Conservation (phyloP, 371 early-diverging fungal genomes). For the Rhizomucor miehei region DNA sequence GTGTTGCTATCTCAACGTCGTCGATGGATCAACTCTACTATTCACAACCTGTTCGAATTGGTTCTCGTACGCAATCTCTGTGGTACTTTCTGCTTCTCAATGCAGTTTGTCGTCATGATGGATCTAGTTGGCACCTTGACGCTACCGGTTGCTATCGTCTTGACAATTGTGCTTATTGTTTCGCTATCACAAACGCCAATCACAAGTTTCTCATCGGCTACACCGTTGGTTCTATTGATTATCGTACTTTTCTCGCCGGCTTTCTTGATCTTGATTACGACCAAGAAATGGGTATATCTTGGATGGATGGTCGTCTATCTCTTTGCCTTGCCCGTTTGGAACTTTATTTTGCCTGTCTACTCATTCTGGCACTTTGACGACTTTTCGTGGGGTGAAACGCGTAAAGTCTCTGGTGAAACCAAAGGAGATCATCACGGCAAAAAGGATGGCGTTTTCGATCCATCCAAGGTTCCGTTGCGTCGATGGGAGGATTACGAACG, state of each 20-base stretch:
- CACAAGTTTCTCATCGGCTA: constrained; percentile 42
- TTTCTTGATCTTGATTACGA: constrained; percentile 82
- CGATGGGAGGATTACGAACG: constrained; percentile 54
- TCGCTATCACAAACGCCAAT: constrained; percentile 36
- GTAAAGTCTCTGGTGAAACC: constrained; percentile 77
- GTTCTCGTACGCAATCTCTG: constrained; percentile 80
- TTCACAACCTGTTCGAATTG: constrained; percentile 83
- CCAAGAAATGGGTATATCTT: constrained; percentile 79
- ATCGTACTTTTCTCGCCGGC: constrained; percentile 78
- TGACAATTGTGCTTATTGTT: constrained; percentile 55
- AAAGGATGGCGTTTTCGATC: constrained; percentile 42
- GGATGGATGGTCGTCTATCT: constrained; percentile 90
- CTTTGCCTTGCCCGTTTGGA: constrained; percentile 92
- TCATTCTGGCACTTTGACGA: constrained; percentile 99
- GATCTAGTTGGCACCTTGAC: constrained; percentile 83
- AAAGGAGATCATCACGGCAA: constrained; percentile 72
- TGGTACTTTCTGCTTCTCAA: constrained; percentile 85
- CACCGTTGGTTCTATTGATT: constrained; percentile 70
- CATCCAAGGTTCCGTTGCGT: constrained; percentile 56
- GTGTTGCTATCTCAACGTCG: constrained; percentile 83
- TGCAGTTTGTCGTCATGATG: constrained; percentile 86
- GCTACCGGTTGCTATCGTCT: constrained; percentile 75
- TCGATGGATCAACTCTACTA: constrained; percentile 90
- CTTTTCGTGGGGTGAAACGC: constrained; percentile 96
- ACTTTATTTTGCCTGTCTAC: constrained; percentile 93